A percentile compares a stretch with the other conserved stretches of the same genome.
phyloP scores from a whole-genome alignment of 2,329 filamentous ascomycete genomes.

The Helotiales sp. region DNA sequence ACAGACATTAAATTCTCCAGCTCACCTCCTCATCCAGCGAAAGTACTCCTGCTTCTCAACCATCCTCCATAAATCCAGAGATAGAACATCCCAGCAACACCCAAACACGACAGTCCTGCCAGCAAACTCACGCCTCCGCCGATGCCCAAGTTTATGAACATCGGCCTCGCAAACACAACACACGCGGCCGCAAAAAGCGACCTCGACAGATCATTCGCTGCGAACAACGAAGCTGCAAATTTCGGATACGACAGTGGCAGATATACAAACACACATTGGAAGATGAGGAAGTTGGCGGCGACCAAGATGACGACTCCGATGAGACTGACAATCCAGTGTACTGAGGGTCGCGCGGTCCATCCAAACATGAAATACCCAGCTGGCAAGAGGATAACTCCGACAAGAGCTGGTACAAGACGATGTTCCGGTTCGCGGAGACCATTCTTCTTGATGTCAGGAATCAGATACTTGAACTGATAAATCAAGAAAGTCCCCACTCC shows the following conservation, averaged over 20 bases:
- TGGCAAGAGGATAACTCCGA: conserved; percentile 50
- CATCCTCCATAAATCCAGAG: conserved; percentile 14
- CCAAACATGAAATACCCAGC: conserved; percentile 58
- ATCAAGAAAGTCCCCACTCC: conserved; percentile 49
- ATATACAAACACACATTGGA: conserved; percentile 59
- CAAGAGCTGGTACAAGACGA: conserved; percentile 53
- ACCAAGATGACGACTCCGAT: conserved; percentile 54
- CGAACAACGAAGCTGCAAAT: conserved; percentile 60
- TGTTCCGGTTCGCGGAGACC: conserved; percentile 51
- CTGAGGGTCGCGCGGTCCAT: conserved; percentile 49
- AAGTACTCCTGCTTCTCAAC: conserved; percentile 11
- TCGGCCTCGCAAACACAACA: conserved; percentile 59
- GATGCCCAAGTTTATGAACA: conserved; percentile 60
- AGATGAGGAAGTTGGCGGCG: conserved; percentile 48
- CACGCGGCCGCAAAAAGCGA: conserved; percentile 58
- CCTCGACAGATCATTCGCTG: conserved; percentile 59
- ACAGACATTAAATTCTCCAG: no score
- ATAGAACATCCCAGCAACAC: conserved; percentile 17
- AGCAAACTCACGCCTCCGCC: conserved; percentile 57
- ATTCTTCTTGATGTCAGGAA: conserved; percentile 46
- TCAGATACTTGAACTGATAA: conserved; percentile 44
- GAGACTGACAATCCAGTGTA: conserved; percentile 56
- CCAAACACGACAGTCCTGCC: conserved; percentile 32
- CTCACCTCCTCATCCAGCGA: conserved; percentile 4
- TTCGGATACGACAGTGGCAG: conserved; percentile 51